These are phyloP conservation scores for Xylaria bambusicola DNA, from an alignment of 495 filamentous ascomycete genomes.

Conservation along the genomic window DNA sequence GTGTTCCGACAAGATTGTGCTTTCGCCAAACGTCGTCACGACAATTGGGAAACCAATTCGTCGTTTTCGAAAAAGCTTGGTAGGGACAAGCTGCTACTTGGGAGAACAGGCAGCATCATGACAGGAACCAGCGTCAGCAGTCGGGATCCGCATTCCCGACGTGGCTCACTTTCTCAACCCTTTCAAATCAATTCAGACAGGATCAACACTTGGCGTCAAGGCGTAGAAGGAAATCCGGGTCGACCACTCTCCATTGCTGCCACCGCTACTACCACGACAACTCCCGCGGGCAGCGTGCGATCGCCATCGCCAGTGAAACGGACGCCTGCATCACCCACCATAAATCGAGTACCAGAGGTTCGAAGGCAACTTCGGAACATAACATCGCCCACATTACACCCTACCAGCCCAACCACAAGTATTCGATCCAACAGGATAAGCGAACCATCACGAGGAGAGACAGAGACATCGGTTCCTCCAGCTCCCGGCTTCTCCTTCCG, in stretches of 20 bases:
- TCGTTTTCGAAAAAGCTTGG: slow-evolving; percentile 74
- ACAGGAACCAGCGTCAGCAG: slow-evolving; percentile 57
- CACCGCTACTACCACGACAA: slow-evolving; percentile 19
- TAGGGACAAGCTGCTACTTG: slow-evolving; percentile 47
- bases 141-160: slow-evolving; percentile 51
- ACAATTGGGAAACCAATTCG: slow-evolving; percentile 70
- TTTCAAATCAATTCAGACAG: slow-evolving; percentile 69
- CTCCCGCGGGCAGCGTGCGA: slow-evolving; percentile 47
- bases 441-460: slow-evolving; percentile 20
- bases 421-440: slow-evolving; percentile 19
- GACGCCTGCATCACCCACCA: slow-evolving; percentile 26
- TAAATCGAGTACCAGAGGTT: slow-evolving; percentile 43
- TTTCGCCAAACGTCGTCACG: slow-evolving; percentile 55
- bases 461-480: slow-evolving; percentile 29
- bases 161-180: slow-evolving; percentile 48
- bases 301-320: slow-evolving; percentile 52
- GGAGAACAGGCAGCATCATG: slow-evolving; percentile 64
- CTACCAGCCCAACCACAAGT: slow-evolving; percentile 22
- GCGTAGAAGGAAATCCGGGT: slow-evolving; percentile 51
- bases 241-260: slow-evolving; percentile 35
- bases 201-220: slow-evolving; percentile 92
- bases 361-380: slow-evolving; percentile 42
- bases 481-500: slow-evolving; percentile 45
- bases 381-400: slow-evolving; percentile 21
- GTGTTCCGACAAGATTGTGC: slow-evolving; percentile 95